These are phyloP conservation scores for Aspergillus heteromorphus DNA, from an alignment of 495 filamentous ascomycete genomes.

Conservation along the genomic window DNA sequence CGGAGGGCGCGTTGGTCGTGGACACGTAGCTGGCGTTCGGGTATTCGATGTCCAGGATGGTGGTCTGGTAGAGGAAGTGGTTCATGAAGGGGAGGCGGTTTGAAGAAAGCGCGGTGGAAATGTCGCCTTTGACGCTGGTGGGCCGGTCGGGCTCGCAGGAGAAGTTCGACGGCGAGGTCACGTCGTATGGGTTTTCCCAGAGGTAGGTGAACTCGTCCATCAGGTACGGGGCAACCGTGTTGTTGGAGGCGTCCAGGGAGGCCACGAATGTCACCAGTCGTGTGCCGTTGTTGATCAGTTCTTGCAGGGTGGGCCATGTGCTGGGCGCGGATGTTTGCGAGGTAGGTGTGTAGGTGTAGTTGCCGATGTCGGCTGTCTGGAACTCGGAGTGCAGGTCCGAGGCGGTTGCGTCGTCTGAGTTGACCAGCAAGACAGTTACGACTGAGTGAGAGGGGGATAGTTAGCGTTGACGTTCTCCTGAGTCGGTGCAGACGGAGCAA, in stretches of 20 bases:
- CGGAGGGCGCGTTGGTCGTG: constrained; percentile 54
- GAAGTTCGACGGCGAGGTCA: constrained; percentile 56
- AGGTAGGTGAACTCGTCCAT: constrained; percentile 69
- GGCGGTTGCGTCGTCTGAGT: constrained; percentile 55
- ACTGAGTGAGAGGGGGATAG: constrained; percentile 31
- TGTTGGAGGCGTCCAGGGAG: constrained; percentile 35
- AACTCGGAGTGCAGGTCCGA: constrained; percentile 53
- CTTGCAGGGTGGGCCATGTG: constrained; percentile 64
- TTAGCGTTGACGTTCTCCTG: neutral
- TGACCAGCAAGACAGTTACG: constrained; percentile 70
- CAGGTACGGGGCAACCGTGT: constrained; percentile 54
- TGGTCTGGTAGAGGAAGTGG: constrained; percentile 59
- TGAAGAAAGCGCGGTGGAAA: constrained; percentile 40
- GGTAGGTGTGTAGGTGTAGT: constrained; percentile 56
- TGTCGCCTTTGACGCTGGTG: constrained; percentile 27
- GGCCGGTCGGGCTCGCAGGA: constrained; percentile 64
- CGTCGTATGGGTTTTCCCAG: constrained; percentile 75
- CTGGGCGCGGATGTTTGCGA: constrained; percentile 36
- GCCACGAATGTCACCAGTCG: constrained; percentile 65
- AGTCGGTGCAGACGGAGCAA: neutral
- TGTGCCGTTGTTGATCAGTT: constrained; percentile 57
- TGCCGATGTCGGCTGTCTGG: constrained; percentile 49
- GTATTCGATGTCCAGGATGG: constrained; percentile 48
- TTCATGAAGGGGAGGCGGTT: constrained; percentile 60
- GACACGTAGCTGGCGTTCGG: constrained; percentile 55